These are phyloP conservation scores for Dactylellina cionopaga DNA, from an alignment of 2,329 filamentous ascomycete genomes.

Conservation along the genomic window DNA sequence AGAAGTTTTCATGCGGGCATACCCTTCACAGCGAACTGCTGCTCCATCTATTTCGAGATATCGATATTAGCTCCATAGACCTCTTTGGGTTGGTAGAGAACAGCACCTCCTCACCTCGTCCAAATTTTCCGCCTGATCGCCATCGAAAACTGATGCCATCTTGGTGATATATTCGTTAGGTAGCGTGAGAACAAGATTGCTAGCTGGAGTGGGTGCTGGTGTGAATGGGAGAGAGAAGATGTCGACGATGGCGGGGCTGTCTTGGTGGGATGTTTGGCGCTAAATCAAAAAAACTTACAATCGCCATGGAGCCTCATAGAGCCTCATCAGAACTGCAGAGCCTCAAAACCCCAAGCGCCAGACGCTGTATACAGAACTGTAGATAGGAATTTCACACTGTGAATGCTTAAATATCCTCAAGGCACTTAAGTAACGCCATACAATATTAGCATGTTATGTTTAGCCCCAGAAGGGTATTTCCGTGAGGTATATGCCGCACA, in stretches of 20 bases:
- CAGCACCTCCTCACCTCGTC: constrained; percentile 12
- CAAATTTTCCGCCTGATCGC: constrained; percentile 1
- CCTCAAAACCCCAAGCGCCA: neutral
- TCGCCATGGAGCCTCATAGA: constrained; percentile 20
- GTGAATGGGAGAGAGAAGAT: neutral
- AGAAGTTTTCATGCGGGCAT: too few species aligned
- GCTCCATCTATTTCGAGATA: constrained; percentile 79
- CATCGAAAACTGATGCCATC: constrained; percentile 33
- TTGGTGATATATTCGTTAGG: neutral
- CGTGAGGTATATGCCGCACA: constrained; percentile 7
- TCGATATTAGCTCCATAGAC: neutral
- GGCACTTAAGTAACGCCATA: too few species aligned
- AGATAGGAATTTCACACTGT: neutral
- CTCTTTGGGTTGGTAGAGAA: neutral
- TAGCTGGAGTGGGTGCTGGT: neutral
- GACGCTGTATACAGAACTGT: neutral
- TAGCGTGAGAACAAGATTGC: neutral
- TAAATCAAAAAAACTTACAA: neutral
- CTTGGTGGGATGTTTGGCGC: constrained; percentile 38
- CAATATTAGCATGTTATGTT: too few species aligned
- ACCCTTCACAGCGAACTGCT: constrained; percentile 99
- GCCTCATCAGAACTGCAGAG: neutral
- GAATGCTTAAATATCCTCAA: neutral
- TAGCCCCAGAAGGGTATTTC: too few species aligned
- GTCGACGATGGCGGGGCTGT: constrained; percentile 22